Conservation (phyloP, 2,329 filamentous ascomycete genomes). For the Epichloe baconii region DNA sequence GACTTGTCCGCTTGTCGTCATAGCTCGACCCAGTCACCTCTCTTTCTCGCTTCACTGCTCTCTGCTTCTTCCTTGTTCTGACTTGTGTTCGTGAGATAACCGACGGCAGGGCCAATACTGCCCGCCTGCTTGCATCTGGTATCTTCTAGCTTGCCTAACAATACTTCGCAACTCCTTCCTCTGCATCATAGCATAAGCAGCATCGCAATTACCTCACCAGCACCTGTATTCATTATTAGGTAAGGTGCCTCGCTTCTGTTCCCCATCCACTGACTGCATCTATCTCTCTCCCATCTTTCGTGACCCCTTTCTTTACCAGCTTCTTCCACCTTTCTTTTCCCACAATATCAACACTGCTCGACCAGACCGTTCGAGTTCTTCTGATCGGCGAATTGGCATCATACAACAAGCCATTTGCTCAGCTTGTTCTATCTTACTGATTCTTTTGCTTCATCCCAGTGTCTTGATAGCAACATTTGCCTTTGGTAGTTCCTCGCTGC, state of each 20-base stretch:
- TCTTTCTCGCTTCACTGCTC: slow-evolving; percentile 4
- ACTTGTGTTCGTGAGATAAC: slow-evolving; percentile 1
- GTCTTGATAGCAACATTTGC: slow-evolving; percentile 38
- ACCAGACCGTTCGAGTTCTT: slow-evolving; percentile 27
- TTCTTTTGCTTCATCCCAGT: slow-evolving; percentile 43
- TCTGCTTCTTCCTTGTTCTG: slow-evolving; percentile 7
- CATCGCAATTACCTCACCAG: slow-evolving; percentile 13
- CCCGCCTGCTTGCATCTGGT: slow-evolving; percentile 6
- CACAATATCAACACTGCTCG: slow-evolving; percentile 32
- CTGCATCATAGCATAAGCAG: slow-evolving; percentile 7
- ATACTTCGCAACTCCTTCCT: slow-evolving; percentile 8
- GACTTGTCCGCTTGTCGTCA: slow-evolving; percentile 2
- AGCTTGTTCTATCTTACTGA: slow-evolving; percentile 47
- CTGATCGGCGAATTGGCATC: slow-evolving; percentile 16
- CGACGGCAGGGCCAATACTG: slow-evolving; percentile 3
- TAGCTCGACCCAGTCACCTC: background rate
- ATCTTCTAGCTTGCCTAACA: slow-evolving; percentile 6
- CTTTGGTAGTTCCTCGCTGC: slow-evolving; percentile 20
- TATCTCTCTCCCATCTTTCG: slow-evolving; percentile 6
- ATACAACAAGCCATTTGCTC: slow-evolving; percentile 37
- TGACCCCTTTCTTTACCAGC: slow-evolving; percentile 8
- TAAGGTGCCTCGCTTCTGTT: slow-evolving; percentile 9
- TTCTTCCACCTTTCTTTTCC: slow-evolving; percentile 13
- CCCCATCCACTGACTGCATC: slow-evolving; percentile 1
- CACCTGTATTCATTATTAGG: slow-evolving; percentile 8